Base-by-base conservation (phyloP, 31 red algal species). In the Odonthalia washingtoniensis region DNA sequence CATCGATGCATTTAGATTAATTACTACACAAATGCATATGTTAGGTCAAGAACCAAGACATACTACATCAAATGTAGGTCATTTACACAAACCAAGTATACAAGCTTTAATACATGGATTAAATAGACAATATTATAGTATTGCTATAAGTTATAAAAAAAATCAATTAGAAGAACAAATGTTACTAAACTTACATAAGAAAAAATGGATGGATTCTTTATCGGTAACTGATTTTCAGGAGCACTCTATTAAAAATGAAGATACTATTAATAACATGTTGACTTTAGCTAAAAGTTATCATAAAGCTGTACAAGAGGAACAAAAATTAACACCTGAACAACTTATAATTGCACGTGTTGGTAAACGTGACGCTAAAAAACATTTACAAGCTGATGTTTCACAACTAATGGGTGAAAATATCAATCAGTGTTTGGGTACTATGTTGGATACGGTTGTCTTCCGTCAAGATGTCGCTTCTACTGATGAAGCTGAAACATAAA, bases 41-140 rank as follows among this genome's bases (percentile, higher is more conserved):
- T 81, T 99, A 39, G 94, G 92, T 3, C 89, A 96, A 74, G 97
- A 99, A 64, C 97, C 97, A 33, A 80, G 97, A 35, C 97, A 99
- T 46, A 99, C 97, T 30, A 99, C 97, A 18, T 95, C 87, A 24
- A 97, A 97, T 70, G 97, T 96, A 16, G 97, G 97, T 5, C 91
- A 96, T 81, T 72, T 99, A 34, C 81, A 99, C 94, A 99, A 99
- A 84, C 93, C 97, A 17, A 97, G 95, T 40, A 99, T 99, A 33
- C 97, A 99, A 41, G 97, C 97, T 18, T 85, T 99, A 28, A 99
- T 99, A 44, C 97, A 99, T 66, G 97, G 97, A 6, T 92, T 99
- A 32, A 99, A 99, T 62, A 89, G 97, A 21, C 97, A 99, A 65
- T 99, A 99, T 88, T 99, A 99, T 67, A 95, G 92, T 24, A 91